Evolutionary conservation across 2,329 filamentous ascomycete species (phyloP).

Genomic region (Pseudogymnoascus sp.): DNA sequence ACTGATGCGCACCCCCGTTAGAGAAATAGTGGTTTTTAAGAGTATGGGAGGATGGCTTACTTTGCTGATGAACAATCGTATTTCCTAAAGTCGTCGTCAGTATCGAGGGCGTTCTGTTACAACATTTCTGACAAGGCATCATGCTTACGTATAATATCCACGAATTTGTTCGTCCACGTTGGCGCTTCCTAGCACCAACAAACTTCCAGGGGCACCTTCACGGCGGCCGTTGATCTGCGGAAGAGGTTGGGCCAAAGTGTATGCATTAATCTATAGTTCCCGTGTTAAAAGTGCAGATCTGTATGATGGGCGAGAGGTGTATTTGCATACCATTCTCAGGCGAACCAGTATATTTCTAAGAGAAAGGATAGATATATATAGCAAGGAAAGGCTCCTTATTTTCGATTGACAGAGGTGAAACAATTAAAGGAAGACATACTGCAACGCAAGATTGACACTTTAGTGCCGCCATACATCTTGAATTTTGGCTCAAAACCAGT

Average conservation of each 20-base stretch:
- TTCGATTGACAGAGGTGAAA: not conserved
- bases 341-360: conserved; percentile 48
- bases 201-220: conserved; percentile 34
- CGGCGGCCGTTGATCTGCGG: conserved; percentile 46
- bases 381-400: no score
- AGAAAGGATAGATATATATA: not conserved
- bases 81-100: conserved; percentile 42
- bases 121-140: not conserved
- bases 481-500: conserved; percentile 53
- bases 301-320: no score
- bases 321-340: conserved; percentile 48
- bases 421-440: conserved; percentile 31
- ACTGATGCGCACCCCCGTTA: not conserved
- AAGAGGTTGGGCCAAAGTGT: conserved; percentile 54
- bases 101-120: not conserved
- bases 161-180: conserved; percentile 53
- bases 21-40: not conserved
- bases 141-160: conserved; percentile 33
- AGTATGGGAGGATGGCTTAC: conserved; percentile 17
- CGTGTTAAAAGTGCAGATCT: not conserved
- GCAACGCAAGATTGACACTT: conserved; percentile 42
- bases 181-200: conserved; percentile 58
- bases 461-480: conserved; percentile 48
- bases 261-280: conserved; percentile 34
- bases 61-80: conserved; percentile 45